Evolutionary conservation across 345 rosid genomes (phyloP), one percentile per base, ranked within the genome.

Genomic region (Rhodamnia rubescens): DNA sequence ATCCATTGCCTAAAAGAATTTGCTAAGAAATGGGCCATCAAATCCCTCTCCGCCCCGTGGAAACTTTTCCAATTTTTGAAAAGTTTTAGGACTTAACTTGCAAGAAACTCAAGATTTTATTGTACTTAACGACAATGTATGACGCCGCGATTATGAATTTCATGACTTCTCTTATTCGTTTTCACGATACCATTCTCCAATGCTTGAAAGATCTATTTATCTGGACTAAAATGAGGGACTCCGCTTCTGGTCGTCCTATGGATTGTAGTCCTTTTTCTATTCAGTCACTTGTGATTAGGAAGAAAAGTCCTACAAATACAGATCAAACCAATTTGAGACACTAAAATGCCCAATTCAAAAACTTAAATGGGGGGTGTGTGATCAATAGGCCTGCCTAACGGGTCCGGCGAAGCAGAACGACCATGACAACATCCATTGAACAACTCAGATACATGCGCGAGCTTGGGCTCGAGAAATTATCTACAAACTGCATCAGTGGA

Each of bases 401-500:
- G 47, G 24, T 32, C 78, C 4, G 47, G 78, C 78, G 20, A 32
- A 69, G 78, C 44, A 36, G 47, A 69, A 18, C 13, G 13, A 10
- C 78, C 26, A 21, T 47, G 7, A 36, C 78, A 1, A 69, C 78
- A 32, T 69, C 6, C 47, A 18, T 69, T 26, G 1, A 69, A 18
- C 78, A 18, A 36, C 47, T 18, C 26, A 13, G 7, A 36, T 1
- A 69, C 26, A 69, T 4, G 7, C 78, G 4, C 13, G 3, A 69
- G 78, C 47, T 69, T 20, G 11, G 26, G 78, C 78, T 36, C 78
- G 0, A 36, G 78, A 69, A 32, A 36, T 69, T 69, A 69, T 69
- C 78, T 69, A 36, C 78, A 69, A 69, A 69, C 47, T 69, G 78
- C 78, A 69, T 69, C 78, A 32, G 13, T 69, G 78, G 24, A 69